Evolutionary conservation across 768 basidiomycete genomes (phyloP), one percentile per base, ranked within the genome.

Genomic region (Lactifluus echinatus): DNA sequence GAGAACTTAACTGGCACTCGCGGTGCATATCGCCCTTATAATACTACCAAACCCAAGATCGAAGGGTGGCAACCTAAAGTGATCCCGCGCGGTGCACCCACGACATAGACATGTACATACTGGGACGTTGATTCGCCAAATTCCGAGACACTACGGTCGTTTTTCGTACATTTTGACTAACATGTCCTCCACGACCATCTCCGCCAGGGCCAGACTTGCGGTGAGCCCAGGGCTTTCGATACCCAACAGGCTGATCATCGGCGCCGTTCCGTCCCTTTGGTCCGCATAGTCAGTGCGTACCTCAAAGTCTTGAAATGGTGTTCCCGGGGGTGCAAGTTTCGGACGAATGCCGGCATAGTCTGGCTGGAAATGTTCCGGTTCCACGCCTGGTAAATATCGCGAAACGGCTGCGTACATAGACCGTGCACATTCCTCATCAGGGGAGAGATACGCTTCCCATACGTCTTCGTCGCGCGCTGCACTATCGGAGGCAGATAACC

Each of bases 181-280:
- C 60, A 86, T 67, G 63, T 83, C 78, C 50, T 84, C 80, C 8
- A 85, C 85, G 0, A 96, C 84, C 66, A 78, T 71, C 71, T 95
- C 89, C 2, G 88, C 95, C 34, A 95, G 86, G 3, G 89, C 93
- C 63, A 98, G 78, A 64, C 81, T 81, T 10, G 87, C 80, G 4
- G 95, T 98, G 67, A 98, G 71, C 0, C 95, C 95, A 0, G 95
- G 95, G 60, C 87, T 90, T 68, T 96, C 93, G 60, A 98, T 93
- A 0, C 93, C 93, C 67, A 93, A 68, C 59, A 96, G 72, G 67
- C 83, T 93, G 63, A 97, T 77, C 83, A 98, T 85, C 2, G 76
- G 73, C 24, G 55, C 54, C 11, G 60, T 61, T 72, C 72, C 44
- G 54, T 63, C 36, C 63, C 66, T 49, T 50, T 59, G 33, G 68